A percentile compares a stretch with the other conserved stretches of the same genome.
phyloP scores from a whole-genome alignment of 306 rosid species.

The Notholithocarpus densiflorus region DNA sequence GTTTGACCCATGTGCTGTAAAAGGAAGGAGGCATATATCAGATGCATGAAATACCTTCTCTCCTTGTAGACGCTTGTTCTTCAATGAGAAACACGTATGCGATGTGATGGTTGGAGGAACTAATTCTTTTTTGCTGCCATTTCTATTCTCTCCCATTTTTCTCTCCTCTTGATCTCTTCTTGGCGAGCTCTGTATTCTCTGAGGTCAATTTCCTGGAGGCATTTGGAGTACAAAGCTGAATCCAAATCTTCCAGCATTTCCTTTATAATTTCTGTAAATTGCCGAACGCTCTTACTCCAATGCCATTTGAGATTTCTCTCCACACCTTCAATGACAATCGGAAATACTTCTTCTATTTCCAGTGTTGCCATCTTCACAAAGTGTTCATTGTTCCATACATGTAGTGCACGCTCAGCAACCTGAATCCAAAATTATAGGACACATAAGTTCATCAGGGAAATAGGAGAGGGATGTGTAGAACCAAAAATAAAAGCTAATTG shows the following conservation, averaged over 20 bases:
- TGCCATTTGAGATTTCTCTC: slow-evolving; percentile 73
- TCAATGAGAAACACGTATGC: slow-evolving; percentile 42
- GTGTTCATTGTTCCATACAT: slow-evolving; percentile 84
- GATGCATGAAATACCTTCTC: too few species aligned
- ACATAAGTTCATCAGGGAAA: neutral
- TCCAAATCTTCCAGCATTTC: slow-evolving; percentile 70
- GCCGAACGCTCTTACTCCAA: slow-evolving; percentile 65
- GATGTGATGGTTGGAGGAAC: slow-evolving; percentile 38
- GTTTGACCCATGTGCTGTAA: too few species aligned
- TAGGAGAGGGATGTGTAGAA: neutral
- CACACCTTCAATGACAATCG: slow-evolving; percentile 62
- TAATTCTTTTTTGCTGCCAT: slow-evolving; percentile 45
- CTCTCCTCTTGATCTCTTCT: slow-evolving; percentile 47
- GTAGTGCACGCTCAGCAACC: slow-evolving; percentile 89
- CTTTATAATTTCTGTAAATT: slow-evolving; percentile 66
- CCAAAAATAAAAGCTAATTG: neutral
- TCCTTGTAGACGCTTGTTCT: slow-evolving; percentile 5
- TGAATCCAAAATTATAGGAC: slow-evolving; percentile 7
- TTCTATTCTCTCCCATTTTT: slow-evolving; percentile 61
- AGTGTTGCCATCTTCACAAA: slow-evolving; percentile 68
- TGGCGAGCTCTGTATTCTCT: slow-evolving; percentile 40
- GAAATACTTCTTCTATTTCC: slow-evolving; percentile 64
- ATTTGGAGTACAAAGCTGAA: slow-evolving; percentile 53
- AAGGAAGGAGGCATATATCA: too few species aligned
- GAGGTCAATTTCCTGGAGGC: slow-evolving; percentile 41